Base-by-base conservation (phyloP, 2,329 filamentous ascomycete genomes). In the Fusarium nelsonii region DNA sequence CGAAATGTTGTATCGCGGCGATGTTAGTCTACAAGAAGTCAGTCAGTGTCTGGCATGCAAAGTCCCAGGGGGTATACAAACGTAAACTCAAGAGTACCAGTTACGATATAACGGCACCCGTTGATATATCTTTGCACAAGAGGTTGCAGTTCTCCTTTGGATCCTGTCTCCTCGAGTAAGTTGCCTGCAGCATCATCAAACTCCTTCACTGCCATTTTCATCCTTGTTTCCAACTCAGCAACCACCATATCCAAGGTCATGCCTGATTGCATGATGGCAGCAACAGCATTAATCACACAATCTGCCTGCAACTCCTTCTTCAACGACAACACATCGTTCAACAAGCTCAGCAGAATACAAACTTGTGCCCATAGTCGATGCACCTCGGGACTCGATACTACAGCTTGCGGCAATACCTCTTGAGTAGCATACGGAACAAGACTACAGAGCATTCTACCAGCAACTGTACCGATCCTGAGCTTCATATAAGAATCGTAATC, bases 71-170 rank as follows among this genome's bases (percentile, higher is more conserved):
- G 23, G 20, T 36, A 16, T 32, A 70, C 78, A 48, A 55, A 79
- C 78, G 75, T 77, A 65, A 78, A 80, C 45, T 75, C 66, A 3
- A 80, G 61, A 11, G 72, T 74, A 14, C 78, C 79, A 1, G 74
- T 79, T 12, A 76, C 74, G 49, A 78, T 73, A 26, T 56, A 49
- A 15, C 73, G 74, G 11, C 74, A 76, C 3, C 76, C 78, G n/a
- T 79, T 69, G 14, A 76, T 65, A 40, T 78, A 78, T 20, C 46
- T 69, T 53, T 33, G 57, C 8, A 75, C 63, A 15, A 65, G 23
- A 10, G 46, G 18, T 4, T 52, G 45, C 36, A 70, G 10, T 16
- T 68, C 34, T 2, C 70, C 45, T 16, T 76, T 57, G 4, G 48
- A 23, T 3, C 37, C 14, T 10, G 51, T 59, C 9, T 48, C 50